These are phyloP conservation scores for Neospermospora avenae DNA, from an alignment of 2,329 filamentous ascomycete species.

Conservation along the genomic window DNA sequence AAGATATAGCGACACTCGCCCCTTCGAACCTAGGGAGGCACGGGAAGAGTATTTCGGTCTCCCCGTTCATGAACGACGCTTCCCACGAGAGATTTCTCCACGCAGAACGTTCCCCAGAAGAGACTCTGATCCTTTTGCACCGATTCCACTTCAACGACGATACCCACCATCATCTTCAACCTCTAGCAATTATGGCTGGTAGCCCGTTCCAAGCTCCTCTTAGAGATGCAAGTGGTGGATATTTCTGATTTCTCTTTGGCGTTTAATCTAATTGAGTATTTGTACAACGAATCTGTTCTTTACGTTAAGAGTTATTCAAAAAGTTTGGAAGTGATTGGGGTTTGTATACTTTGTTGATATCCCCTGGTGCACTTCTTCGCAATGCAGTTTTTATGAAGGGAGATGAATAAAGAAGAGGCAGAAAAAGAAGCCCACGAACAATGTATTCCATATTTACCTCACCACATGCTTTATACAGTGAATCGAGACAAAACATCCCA, in stretches of 20 bases:
- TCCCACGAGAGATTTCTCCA: not conserved
- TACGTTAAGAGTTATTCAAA: not conserved
- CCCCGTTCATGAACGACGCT: not conserved
- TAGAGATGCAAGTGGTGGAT: not conserved
- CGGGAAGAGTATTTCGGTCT: constrained; percentile 1
- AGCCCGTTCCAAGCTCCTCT: not conserved
- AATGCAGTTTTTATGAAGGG: not conserved
- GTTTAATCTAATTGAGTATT: not conserved
- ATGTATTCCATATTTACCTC: not conserved
- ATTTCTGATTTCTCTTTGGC: not conserved
- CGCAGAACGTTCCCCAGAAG: not conserved
- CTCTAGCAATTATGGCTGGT: constrained; percentile 1
- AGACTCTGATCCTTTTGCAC: constrained; percentile 17
- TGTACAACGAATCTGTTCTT: not conserved
- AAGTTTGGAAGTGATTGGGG: not conserved
- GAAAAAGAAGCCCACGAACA: not conserved
- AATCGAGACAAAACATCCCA: not conserved
- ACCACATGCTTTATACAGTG: not conserved
- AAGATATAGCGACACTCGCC: constrained; percentile 4
- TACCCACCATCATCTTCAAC: constrained; percentile 10
- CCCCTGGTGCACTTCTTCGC: not conserved
- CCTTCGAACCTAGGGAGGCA: not conserved
- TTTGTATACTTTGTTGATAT: constrained; percentile 10
- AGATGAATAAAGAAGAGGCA: not conserved
- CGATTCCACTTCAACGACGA: constrained; percentile 15